Evolutionary conservation across 805 yeast genomes (phyloP).

Genomic region (Teunomyces panamensis): DNA sequence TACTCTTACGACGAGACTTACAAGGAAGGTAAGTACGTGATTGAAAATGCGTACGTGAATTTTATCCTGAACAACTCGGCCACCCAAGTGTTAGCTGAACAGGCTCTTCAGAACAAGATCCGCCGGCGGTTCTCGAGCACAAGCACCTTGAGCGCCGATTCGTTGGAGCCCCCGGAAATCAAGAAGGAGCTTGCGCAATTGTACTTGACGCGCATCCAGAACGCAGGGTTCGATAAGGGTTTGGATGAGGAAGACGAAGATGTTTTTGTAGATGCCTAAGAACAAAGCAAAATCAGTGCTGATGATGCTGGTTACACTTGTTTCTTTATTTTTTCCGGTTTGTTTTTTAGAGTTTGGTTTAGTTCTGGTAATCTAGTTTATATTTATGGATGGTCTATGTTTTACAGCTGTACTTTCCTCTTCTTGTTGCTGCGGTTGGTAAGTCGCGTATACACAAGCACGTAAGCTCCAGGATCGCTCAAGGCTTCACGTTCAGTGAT

Average conservation of each 20-base stretch:
- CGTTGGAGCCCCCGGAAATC: conserved; percentile 6
- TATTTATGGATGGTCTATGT: background rate
- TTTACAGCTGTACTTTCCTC: conserved; percentile 5
- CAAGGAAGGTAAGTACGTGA: conserved; percentile 45
- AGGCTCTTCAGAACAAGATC: conserved; percentile 24
- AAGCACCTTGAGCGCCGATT: conserved; percentile 7
- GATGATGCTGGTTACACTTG: too few species aligned
- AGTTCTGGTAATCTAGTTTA: background rate
- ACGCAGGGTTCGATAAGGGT: conserved; percentile 13
- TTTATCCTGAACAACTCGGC: conserved; percentile 35
- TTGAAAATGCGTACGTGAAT: conserved; percentile 35
- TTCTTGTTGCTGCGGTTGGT: conserved; percentile 41
- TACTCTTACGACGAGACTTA: conserved; percentile 33
- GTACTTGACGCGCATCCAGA: conserved; percentile 9
- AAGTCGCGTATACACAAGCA: conserved; percentile 76
- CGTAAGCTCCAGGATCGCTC: conserved; percentile 86
- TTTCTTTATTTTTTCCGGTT: background rate
- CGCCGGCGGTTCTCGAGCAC: conserved; percentile 20
- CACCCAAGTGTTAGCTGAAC: conserved; percentile 29
- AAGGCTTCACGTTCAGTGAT: conserved; percentile 72
- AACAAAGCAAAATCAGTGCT: background rate
- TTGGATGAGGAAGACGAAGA: conserved; percentile 12
- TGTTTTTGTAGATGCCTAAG: conserved; percentile 12
- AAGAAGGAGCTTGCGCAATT: conserved; percentile 4
- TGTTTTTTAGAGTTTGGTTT: background rate